A percentile compares a stretch with the other conserved stretches of the same genome.
Conservation (phyloP, 495 filamentous ascomycete genomes). For the Hyphodiscus hymeniophilus region DNA sequence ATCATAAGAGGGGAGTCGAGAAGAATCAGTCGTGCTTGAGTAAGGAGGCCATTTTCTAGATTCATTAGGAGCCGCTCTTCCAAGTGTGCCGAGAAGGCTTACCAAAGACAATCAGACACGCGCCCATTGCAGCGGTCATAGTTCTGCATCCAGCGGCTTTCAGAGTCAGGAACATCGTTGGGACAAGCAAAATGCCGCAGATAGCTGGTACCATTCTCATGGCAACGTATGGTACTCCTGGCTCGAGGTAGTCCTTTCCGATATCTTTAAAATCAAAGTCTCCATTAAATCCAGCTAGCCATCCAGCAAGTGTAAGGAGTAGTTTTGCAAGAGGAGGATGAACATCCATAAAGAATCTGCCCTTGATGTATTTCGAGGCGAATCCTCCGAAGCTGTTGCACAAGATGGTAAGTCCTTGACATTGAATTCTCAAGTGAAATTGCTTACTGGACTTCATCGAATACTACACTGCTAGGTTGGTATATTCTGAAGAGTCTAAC, state of each 20-base stretch:
- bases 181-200: slow-evolving; percentile 76
- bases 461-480: slow-evolving; percentile 92
- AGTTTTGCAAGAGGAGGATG: slow-evolving; percentile 97
- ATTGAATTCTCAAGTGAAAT: slow-evolving; percentile 1
- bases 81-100: slow-evolving; percentile 18
- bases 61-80: slow-evolving; percentile 7
- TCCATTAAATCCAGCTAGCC: slow-evolving; percentile 90
- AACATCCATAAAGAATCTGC: slow-evolving; percentile 98
- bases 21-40: slow-evolving; percentile 90
- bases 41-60: slow-evolving; percentile 86
- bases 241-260: slow-evolving; percentile 95
- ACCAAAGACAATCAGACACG: slow-evolving; percentile 87
- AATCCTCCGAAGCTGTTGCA: slow-evolving; percentile 83
- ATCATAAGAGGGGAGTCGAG: slow-evolving; percentile 93
- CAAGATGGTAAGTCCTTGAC: slow-evolving; percentile 18
- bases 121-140: slow-evolving; percentile 69
- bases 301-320: slow-evolving; percentile 89
- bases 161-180: slow-evolving; percentile 87
- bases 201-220: slow-evolving; percentile 93
- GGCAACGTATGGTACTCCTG: slow-evolving; percentile 91
- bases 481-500: slow-evolving; percentile 94
- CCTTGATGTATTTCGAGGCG: slow-evolving; percentile 97
- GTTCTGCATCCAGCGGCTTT: slow-evolving; percentile 88
- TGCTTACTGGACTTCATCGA: slow-evolving; percentile 96
- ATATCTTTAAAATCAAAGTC: slow-evolving; percentile 99